Base-by-base conservation (phyloP, 192 early-diverging fungal species). In the Podila epicladia region DNA sequence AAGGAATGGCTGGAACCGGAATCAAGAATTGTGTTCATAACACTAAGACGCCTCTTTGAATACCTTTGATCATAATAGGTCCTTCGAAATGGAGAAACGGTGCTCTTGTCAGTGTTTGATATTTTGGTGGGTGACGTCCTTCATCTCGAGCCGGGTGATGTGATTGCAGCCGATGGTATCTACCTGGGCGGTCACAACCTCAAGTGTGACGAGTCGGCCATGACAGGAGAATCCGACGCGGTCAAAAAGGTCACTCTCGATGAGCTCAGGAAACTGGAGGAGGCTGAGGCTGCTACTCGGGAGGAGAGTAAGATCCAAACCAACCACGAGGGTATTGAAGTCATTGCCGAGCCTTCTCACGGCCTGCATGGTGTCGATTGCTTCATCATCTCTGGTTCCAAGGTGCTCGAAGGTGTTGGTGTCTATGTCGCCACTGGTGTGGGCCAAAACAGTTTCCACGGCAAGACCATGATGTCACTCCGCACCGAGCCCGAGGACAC, bases 211-310 rank as follows among this genome's bases (percentile, higher is more conserved):
- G 98, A 99, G 84, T 95, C 93, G 19, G 91, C 96, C 8, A 90
- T 95, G 38, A 98, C 97, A 8, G 98, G 98, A 65, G 98, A 99
- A 84, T 91, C 95, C n/a, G 91, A 96, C 72, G 90, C 96, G 4
- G 92, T 99, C 22, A 87, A 90, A 58, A 99, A 99, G 75, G 84
- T 87, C 62, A 75, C 84, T 0, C 82, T 85, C 31, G 90, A 89
- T 22, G 88, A 90, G 20, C 20, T 65, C 51, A 51, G 61, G 26
- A 69, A 48, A 13, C 26, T 80, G 26, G 66, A 80, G 49, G 77
- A 68, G 17, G 71, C 48, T 33, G 77, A 73, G 37, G 66, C 70
- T 5, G 71, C 65, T 24, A 0, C 29, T 0, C 38, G 50, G 3
- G 24, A 19, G 9, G 65, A 78, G 29, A 53, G 71, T 51, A 69